Evolutionary conservation across 108 stramenopile genomes (phyloP).

Genomic region (Craspedostauros australis): DNA sequence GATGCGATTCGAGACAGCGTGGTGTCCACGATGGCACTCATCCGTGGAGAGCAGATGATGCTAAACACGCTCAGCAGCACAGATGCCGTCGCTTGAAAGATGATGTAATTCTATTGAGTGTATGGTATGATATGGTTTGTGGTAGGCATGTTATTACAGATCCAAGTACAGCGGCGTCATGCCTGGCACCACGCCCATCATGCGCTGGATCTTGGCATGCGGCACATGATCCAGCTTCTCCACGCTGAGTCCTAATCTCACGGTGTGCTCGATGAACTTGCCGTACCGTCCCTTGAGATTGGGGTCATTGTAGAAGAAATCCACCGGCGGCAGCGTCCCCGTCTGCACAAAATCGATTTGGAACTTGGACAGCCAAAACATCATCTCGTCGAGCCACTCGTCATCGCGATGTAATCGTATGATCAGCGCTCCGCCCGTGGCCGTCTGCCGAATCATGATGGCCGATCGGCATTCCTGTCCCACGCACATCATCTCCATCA

Average conservation of each 20-base stretch:
- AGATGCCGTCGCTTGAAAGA: too few relatives aligned
- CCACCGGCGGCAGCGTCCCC: conserved; percentile 39
- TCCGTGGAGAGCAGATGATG: too few relatives aligned
- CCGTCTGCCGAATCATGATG: conserved; percentile 80
- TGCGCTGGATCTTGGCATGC: conserved; percentile 19
- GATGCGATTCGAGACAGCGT: too few relatives aligned
- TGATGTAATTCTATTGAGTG: too few relatives aligned
- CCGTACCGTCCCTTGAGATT: conserved; percentile 10
- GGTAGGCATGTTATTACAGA: too few relatives aligned
- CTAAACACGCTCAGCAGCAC: too few relatives aligned
- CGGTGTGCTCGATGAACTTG: conserved; percentile 20
- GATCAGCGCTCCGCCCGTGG: conserved; percentile 66
- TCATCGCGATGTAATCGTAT: conserved; percentile 73
- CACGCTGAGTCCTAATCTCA: conserved; percentile 8
- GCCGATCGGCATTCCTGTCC: conserved; percentile 62
- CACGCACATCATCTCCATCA: conserved; percentile 84
- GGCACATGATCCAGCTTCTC: conserved; percentile 17
- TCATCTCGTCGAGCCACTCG: conserved; percentile 79
- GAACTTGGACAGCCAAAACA: conserved; percentile 66
- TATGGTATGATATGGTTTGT: too few relatives aligned
- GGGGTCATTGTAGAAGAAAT: conserved; percentile 65
- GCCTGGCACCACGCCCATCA: neutral
- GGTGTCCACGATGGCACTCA: too few relatives aligned
- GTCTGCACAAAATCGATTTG: conserved; percentile 43
- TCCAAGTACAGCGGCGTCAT: conserved; percentile 22